phyloP scores from a whole-genome alignment of 352 stramenopile genomes.

The Phytophthora brassicae region DNA sequence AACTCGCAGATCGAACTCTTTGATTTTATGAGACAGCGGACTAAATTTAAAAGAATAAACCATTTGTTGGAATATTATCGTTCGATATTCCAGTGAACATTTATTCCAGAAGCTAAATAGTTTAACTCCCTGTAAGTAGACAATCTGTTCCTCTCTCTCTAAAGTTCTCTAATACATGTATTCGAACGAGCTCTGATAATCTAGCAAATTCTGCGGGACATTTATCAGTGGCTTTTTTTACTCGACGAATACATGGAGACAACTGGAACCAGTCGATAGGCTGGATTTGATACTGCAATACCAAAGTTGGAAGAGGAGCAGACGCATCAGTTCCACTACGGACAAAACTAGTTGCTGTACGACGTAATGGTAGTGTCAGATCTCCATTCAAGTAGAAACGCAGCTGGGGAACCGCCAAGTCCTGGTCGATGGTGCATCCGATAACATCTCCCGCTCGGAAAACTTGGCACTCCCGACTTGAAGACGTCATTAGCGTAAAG shows the following conservation, averaged over 20 bases:
- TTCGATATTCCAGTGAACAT: too few species aligned
- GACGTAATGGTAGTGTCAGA: constrained; percentile 50
- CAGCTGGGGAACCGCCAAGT: constrained; percentile 60
- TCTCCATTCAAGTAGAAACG: constrained; percentile 80
- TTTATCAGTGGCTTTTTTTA: constrained; percentile 69
- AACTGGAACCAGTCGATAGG: constrained; percentile 63
- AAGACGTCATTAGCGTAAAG: constrained; percentile 70
- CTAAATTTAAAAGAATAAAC: too few species aligned
- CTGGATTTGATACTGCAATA: constrained; percentile 56
- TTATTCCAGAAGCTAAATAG: too few species aligned
- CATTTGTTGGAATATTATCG: too few species aligned
- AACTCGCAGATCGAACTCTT: too few species aligned
- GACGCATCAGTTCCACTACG: neutral
- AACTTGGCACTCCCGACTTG: constrained; percentile 63
- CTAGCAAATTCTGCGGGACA: too few species aligned
- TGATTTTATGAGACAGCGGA: too few species aligned
- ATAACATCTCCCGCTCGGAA: constrained; percentile 69
- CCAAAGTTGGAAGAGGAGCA: constrained; percentile 7
- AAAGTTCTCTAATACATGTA: too few species aligned
- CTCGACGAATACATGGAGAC: constrained; percentile 80
- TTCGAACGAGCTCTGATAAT: too few species aligned
- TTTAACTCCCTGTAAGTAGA: too few species aligned
- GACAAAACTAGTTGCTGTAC: neutral
- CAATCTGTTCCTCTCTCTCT: too few species aligned
- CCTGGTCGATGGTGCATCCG: constrained; percentile 77